A percentile compares a stretch with the other conserved stretches of the same genome.
These are phyloP conservation scores for Saccharomycopsis lassenensis DNA, from an alignment of 805 yeast genomes.

Conservation along the genomic window DNA sequence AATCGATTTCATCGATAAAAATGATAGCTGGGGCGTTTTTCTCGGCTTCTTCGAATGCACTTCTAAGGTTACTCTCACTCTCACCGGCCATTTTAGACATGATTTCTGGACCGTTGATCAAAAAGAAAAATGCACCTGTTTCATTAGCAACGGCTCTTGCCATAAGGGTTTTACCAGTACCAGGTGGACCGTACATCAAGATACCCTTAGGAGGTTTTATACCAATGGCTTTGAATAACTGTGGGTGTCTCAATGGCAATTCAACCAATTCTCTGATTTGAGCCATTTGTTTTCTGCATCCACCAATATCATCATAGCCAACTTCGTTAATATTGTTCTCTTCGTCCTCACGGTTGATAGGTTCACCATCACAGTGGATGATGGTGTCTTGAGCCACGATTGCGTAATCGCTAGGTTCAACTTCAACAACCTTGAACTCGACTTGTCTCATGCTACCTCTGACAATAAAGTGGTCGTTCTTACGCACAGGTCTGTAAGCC, in stretches of 20 bases:
- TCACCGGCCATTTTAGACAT: constrained; percentile 99
- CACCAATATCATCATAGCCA: constrained; percentile 98
- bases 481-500: constrained; percentile 97
- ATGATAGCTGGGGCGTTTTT: constrained; percentile 97
- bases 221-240: constrained; percentile 94
- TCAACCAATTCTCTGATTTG: constrained; percentile 98
- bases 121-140: constrained; percentile 97
- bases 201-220: constrained; percentile 98
- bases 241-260: constrained; percentile 96
- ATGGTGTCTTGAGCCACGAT: constrained; percentile 98
- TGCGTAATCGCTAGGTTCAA: constrained; percentile 94
- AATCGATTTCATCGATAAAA: constrained; percentile 96
- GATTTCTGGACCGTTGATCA: constrained; percentile 98
- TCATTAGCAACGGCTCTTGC: constrained; percentile 99
- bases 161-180: constrained; percentile 99
- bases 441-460: constrained; percentile 99
- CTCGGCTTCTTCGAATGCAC: constrained; percentile 98
- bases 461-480: constrained; percentile 91
- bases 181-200: constrained; percentile 98
- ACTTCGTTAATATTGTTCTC: constrained; percentile 94
- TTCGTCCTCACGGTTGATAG: constrained; percentile 95
- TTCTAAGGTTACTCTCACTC: constrained; percentile 91
- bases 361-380: constrained; percentile 98
- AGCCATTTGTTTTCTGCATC: constrained; percentile 98
- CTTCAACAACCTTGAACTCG: constrained; percentile 96